phyloP scores from a whole-genome alignment of 2,329 filamentous ascomycete species.

The Trichophaea hybrida region DNA sequence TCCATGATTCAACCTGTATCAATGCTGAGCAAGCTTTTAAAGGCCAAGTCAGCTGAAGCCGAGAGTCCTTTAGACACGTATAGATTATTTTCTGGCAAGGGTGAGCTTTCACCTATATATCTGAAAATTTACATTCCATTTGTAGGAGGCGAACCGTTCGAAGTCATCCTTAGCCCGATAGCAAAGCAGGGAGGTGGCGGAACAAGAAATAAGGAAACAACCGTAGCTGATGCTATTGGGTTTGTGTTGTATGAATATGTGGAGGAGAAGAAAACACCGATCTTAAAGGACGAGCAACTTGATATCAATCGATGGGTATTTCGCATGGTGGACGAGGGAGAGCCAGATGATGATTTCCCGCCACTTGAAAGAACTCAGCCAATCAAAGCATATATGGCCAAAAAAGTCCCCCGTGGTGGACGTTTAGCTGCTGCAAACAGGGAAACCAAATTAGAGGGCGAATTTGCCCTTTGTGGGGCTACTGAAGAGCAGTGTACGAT shows the following conservation, averaged over 20 bases:
- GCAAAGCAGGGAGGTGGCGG: conserved; percentile 52
- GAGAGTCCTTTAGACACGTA: conserved; percentile 63
- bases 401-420: conserved; percentile 48
- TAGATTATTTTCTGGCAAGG: conserved; percentile 61
- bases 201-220: conserved; percentile 43
- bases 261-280: conserved; percentile 58
- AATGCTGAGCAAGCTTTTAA: conserved; percentile 35
- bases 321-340: conserved; percentile 64
- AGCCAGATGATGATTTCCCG: conserved; percentile 74
- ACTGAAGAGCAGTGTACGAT: conserved; percentile 44
- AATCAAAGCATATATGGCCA: conserved; percentile 65
- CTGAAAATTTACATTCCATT: conserved; percentile 51
- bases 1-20: conserved; percentile 29
- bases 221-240: conserved; percentile 68
- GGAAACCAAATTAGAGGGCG: conserved; percentile 50
- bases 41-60: conserved; percentile 54
- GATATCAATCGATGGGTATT: conserved; percentile 74
- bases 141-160: conserved; percentile 33
- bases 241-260: conserved; percentile 64
- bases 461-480: conserved; percentile 66
- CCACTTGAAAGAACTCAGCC: conserved; percentile 57
- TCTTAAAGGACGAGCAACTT: conserved; percentile 48
- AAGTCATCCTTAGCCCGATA: conserved; percentile 55
- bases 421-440: conserved; percentile 32
- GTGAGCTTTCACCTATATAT: conserved; percentile 59